Conservation (phyloP, 2,329 filamentous ascomycete genomes). For the Simplicillium sp. region DNA sequence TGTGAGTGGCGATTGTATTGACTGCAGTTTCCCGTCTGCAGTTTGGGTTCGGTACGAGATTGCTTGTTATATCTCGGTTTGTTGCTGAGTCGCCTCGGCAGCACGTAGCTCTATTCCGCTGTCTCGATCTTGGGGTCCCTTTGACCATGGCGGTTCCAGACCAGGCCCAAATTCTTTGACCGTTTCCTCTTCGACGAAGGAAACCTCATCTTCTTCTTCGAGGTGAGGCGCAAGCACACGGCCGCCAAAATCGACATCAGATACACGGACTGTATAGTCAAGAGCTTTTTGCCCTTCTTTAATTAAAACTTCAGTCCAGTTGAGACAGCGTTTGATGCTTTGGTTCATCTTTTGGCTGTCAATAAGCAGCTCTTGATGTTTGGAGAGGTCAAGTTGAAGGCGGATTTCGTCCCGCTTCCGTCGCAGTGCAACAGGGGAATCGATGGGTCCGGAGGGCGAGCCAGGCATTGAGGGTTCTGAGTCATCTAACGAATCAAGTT, state of each 20-base stretch:
- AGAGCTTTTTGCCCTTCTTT: slow-evolving; percentile 81
- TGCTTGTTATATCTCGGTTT: too few species aligned
- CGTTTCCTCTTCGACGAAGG: slow-evolving; percentile 9
- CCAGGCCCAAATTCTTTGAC: slow-evolving; percentile 9
- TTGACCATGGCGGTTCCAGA: slow-evolving; percentile 21
- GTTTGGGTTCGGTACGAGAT: too few species aligned
- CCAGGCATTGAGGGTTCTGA: slow-evolving; percentile 35
- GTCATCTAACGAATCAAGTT: slow-evolving; percentile 43
- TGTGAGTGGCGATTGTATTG: too few species aligned
- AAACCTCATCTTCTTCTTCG: slow-evolving; percentile 38
- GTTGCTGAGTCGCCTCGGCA: slow-evolving; percentile 9
- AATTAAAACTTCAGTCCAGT: slow-evolving; percentile 85
- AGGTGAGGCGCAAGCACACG: slow-evolving; percentile 63
- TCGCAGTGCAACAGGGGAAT: slow-evolving; percentile 38
- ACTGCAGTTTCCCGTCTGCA: too few species aligned
- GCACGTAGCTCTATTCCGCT: slow-evolving; percentile 40
- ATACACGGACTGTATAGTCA: slow-evolving; percentile 68
- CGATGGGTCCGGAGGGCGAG: slow-evolving; percentile 18
- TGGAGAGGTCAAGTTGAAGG: slow-evolving; percentile 74
- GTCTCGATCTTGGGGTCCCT: slow-evolving; percentile 37
- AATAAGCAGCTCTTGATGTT: slow-evolving; percentile 79
- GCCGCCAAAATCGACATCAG: slow-evolving; percentile 74
- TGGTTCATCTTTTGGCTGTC: slow-evolving; percentile 95
- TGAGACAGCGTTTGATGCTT: slow-evolving; percentile 79
- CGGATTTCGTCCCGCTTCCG: slow-evolving; percentile 72